phyloP scores from a whole-genome alignment of 108 stramenopile species.

The Skeletonema potamos region DNA sequence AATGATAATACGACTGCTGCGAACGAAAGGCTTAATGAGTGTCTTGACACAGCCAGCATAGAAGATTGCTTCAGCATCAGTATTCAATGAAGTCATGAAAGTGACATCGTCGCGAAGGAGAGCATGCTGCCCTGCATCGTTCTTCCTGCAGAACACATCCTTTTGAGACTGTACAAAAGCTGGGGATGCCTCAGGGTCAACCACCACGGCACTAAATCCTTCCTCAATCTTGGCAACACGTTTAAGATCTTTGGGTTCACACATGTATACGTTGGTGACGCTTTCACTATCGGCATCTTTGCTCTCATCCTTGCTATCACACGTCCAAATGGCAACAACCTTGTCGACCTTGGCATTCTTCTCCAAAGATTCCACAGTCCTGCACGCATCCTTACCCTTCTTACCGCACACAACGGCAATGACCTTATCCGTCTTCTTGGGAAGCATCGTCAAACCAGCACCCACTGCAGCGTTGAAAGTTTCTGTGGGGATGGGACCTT shows the following conservation, averaged over 20 bases:
- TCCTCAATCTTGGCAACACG: conserved; percentile 45
- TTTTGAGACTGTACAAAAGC: conserved; percentile 12
- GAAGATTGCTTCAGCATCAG: conserved; percentile 28
- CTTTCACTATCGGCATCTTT: background rate
- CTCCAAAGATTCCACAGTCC: conserved; percentile 24
- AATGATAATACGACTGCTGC: conserved; percentile 42
- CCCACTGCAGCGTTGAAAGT: conserved; percentile 32
- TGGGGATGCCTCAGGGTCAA: conserved; percentile 40
- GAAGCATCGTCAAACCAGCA: conserved; percentile 27
- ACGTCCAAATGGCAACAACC: conserved; percentile 44
- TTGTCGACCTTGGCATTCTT: conserved; percentile 47
- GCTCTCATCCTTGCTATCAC: conserved; percentile 8
- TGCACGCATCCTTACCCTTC: conserved; percentile 25
- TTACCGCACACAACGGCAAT: conserved; percentile 40
- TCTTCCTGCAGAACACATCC: conserved; percentile 38
- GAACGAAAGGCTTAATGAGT: conserved; percentile 30
- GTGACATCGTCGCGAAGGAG: conserved; percentile 38
- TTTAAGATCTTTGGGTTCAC: conserved; percentile 32
- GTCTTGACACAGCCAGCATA: conserved; percentile 28
- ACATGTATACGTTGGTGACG: conserved; percentile 24
- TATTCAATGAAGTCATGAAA: conserved; percentile 48
- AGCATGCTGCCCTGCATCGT: conserved; percentile 27
- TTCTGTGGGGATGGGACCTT: conserved; percentile 35
- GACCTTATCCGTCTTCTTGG: conserved; percentile 52
- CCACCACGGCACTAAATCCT: conserved; percentile 44